Base-by-base conservation (phyloP, 352 stramenopile genomes). In the Pythium brachiatum region DNA sequence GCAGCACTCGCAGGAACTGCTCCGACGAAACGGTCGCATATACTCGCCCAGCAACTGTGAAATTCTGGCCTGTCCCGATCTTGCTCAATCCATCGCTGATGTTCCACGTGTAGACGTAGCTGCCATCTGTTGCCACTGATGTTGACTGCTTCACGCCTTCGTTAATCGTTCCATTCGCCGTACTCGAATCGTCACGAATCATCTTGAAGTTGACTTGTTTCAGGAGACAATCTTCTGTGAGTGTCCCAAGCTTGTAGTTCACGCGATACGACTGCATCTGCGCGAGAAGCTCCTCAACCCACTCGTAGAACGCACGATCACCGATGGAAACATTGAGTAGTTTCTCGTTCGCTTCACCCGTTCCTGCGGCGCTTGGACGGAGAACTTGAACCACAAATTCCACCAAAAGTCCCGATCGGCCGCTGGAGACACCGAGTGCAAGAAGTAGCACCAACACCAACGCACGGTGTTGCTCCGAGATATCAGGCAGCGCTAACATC, bases 1-100 rank as follows among this genome's bases (percentile, higher is more conserved):
- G 41, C 68, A 64, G 31, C 36, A 20, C 21, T 59, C 59, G 31
- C 0, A 81, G 56, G 58, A 76, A 90, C 39, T 68, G 44, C 15
- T 29, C 46, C 7, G 73, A 32, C 39, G 69, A 64, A 9, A 65
- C 53, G 25, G 73, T 68, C 23, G 67, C 68, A 57, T 93, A 91
- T 3, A 93, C 71, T 68, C 81, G 74, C n/a, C 83, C 83, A 27
- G 77, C 73, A 21, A 92, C 78, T 38, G 79, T 90, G 43, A 88
- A 89, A 50, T 92, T 87, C 16, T 73, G 50, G 1, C 84, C 84
- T 0, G 77, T 89, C n/a, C 84, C 84, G 51, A 93, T 69, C 63
- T 90, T 93, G 27, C 62, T 54, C 2, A 93, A 53, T 0, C 82
- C 82, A 7, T 67, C 68, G 1, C 41, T 43, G 12, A 70, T 27